phyloP scores from a whole-genome alignment of 306 rosid genomes.

The Herpetospermum pedunculosum region DNA sequence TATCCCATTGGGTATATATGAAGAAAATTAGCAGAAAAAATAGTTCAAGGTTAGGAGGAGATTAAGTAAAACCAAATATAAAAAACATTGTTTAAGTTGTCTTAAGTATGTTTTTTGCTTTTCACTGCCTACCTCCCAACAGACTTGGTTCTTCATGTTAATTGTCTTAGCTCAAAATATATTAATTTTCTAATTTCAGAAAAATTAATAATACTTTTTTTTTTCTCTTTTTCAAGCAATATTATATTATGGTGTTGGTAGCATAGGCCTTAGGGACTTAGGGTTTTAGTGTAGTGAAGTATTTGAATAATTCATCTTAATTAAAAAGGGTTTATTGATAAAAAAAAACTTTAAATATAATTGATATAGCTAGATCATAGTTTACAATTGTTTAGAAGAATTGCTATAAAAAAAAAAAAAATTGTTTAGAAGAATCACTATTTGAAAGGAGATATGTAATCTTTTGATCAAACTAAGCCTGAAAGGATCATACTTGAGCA shows the following conservation, averaged over 20 bases:
- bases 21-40: background rate
- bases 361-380: too few species aligned
- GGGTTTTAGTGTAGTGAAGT: background rate
- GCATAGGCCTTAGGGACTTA: background rate
- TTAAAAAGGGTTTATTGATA: too few species aligned
- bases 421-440: too few species aligned
- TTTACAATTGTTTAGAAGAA: too few species aligned
- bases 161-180: slow-evolving; percentile 9
- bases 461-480: too few species aligned
- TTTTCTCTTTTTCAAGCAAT: background rate
- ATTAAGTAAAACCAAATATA: slow-evolving; percentile 11
- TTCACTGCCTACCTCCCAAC: slow-evolving; percentile 16
- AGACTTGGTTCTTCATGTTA: slow-evolving; percentile 13
- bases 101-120: slow-evolving; percentile 10
- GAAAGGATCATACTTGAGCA: too few species aligned
- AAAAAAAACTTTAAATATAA: too few species aligned
- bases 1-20: background rate
- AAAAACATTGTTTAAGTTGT: background rate
- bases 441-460: too few species aligned
- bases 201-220: background rate
- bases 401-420: too few species aligned
- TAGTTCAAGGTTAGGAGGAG: slow-evolving; percentile 12
- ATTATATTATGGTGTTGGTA: background rate
- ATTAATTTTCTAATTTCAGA: background rate
- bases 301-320: background rate